Conservation (phyloP, 1,284 basidiomycete genomes). For the Garcileccinum viscosum region DNA sequence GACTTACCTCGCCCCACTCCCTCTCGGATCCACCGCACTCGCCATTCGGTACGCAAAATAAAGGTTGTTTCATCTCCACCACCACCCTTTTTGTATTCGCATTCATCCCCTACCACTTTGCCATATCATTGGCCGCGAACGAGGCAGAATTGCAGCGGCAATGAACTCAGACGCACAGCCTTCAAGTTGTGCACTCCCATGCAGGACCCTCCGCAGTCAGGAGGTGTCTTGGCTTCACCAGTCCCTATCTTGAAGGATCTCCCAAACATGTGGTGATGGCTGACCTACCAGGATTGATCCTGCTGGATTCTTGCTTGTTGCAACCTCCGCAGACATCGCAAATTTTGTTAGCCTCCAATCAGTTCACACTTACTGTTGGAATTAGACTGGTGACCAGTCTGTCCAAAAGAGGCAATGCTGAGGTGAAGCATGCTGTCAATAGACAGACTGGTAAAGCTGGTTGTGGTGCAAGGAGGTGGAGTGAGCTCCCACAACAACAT, state of each 20-base stretch:
- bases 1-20: constrained; percentile 27
- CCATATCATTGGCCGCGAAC: constrained; percentile 60
- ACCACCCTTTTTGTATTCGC: constrained; percentile 75
- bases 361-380: neutral
- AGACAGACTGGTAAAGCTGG: too few relatives aligned
- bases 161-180: constrained; percentile 36
- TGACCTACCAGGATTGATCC: constrained; percentile 9
- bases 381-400: too few relatives aligned
- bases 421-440: too few relatives aligned
- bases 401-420: too few relatives aligned
- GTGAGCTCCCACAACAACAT: too few relatives aligned
- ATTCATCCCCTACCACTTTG: constrained; percentile 70
- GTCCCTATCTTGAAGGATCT: constrained; percentile 30
- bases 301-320: constrained; percentile 9
- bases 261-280: constrained; percentile 18
- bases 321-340: constrained; percentile 15
- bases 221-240: constrained; percentile 38
- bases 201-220: too few relatives aligned
- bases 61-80: too few relatives aligned
- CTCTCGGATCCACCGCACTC: constrained; percentile 45
- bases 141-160: too few relatives aligned
- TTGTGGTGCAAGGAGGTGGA: too few relatives aligned
- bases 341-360: constrained; percentile 5
- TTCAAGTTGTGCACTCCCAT: too few relatives aligned
- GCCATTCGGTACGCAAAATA: too few relatives aligned